Evolutionary conservation across 805 yeast genomes (phyloP), one percentile per base, ranked within the genome.

Genomic region (Candida takata): DNA sequence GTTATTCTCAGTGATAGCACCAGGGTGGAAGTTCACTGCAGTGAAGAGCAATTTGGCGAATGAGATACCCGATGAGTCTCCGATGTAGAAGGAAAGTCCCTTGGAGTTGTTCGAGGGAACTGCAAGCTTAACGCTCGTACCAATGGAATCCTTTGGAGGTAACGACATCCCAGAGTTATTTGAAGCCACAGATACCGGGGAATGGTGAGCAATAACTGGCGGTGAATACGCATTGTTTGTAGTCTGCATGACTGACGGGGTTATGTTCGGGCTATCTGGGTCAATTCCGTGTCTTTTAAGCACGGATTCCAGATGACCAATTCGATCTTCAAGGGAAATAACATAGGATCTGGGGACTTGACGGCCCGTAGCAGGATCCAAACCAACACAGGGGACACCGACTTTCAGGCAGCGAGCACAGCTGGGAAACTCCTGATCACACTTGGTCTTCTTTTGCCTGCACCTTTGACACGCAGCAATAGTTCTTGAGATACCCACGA

Each of bases 401-500:
- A 83, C 80, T 37, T 65, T 70, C 13, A 61, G 57, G 55, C 85
- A 79, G 43, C 67, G 67, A 19, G 63, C 58, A 49, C 84, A 79
- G 12, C 69, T 58, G 1, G 84, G 84, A 28, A 65, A 68, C 27
- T 63, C 67, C 40, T 78, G 66, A n/a, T 75, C 71, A 53, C 84
- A 79, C 44, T 74, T 75, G 40, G 77, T 69, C 56, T 77, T 78
- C 54, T 73, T 75, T 49, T 75, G 53, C 13, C 95, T 71, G 49
- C 96, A 87, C 37, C 95, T 62, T 49, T 81, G 82, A 54, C 96
- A 87, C 1, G 95, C 95, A 1, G 85, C 72, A n/a, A 82, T 78
- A 1, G 85, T 67, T 35, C 87, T 62, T 4, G 85, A 68, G 15
- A 77, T 65, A 4, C 73, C 71, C 13, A 65, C 51, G 24, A 57